Evolutionary conservation across 2,329 filamentous ascomycete genomes (phyloP).

Genomic region (Cercospora zeina): DNA sequence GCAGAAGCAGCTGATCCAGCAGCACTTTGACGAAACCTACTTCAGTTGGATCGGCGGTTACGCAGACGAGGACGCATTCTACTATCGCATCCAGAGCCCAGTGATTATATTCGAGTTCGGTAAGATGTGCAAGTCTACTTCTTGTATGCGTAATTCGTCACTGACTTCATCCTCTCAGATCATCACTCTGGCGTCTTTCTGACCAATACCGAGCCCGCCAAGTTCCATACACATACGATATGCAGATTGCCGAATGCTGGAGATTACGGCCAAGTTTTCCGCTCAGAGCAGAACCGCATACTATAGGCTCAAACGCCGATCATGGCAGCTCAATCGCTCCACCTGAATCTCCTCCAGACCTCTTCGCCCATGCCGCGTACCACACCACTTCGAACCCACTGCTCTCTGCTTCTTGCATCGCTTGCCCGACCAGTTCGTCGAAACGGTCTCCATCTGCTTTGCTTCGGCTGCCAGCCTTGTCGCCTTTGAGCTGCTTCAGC

Average conservation of each 20-base stretch:
- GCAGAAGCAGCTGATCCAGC: conserved; percentile 57
- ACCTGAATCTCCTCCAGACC: conserved; percentile 11
- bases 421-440: conserved; percentile 14
- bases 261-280: conserved; percentile 65
- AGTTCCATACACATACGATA: conserved; percentile 78
- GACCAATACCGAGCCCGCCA: conserved; percentile 69
- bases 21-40: conserved; percentile 68
- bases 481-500: conserved; percentile 18
- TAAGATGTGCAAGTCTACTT: conserved; percentile 51
- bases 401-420: conserved; percentile 14
- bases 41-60: conserved; percentile 77
- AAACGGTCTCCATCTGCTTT: conserved; percentile 12
- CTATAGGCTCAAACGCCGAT: too few species aligned
- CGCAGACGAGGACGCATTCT: conserved; percentile 68
- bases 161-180: conserved; percentile 56
- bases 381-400: conserved; percentile 18
- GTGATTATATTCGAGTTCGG: conserved; percentile 73
- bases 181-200: conserved; percentile 67
- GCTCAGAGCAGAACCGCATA: conserved; percentile 26
- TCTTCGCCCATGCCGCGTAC: conserved; percentile 19
- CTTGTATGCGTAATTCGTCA: conserved; percentile 69
- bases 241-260: conserved; percentile 71
- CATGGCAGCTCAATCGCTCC: conserved; percentile 13
- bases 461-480: neutral
- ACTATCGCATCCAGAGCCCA: conserved; percentile 74